A percentile compares a stretch with the other conserved stretches of the same genome.
Conservation (phyloP, 1,284 basidiomycete genomes). For the Cerrena zonata region DNA sequence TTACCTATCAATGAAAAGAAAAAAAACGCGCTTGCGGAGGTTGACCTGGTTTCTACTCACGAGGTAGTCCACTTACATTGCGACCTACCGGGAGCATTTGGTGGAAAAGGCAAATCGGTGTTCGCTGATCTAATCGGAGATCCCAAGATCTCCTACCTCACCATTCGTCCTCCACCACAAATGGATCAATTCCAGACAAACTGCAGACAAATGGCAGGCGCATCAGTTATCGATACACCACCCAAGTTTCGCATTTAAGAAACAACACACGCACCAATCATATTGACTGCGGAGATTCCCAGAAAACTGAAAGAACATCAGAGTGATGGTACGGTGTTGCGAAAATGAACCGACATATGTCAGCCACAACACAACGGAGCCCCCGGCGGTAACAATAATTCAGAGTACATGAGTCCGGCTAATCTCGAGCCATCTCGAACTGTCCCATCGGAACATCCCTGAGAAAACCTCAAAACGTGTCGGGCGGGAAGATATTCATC, state of each 20-base stretch:
- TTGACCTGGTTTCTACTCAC: neutral
- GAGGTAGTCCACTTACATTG: neutral
- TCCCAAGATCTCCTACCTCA: neutral
- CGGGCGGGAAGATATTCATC: neutral
- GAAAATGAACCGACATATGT: neutral
- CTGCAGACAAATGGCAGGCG: no score
- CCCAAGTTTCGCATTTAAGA: no score
- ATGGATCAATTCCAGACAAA: no score
- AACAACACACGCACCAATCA: no score
- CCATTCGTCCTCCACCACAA: conserved; percentile 1
- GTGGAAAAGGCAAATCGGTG: neutral
- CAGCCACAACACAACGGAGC: neutral
- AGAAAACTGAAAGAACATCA: neutral
- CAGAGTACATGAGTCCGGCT: neutral
- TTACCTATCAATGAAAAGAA: conserved; percentile 2
- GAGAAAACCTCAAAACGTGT: neutral
- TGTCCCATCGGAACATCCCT: neutral
- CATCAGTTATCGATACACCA: no score
- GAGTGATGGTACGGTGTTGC: neutral
- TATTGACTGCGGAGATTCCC: no score
- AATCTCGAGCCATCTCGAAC: neutral
- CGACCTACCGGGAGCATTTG: conserved; percentile 5
- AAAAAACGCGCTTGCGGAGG: no score
- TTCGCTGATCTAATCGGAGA: conserved; percentile 2
- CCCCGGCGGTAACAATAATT: neutral